These are phyloP conservation scores for Arthrobotrys megalospora DNA, from an alignment of 2,329 filamentous ascomycete genomes.

Conservation along the genomic window DNA sequence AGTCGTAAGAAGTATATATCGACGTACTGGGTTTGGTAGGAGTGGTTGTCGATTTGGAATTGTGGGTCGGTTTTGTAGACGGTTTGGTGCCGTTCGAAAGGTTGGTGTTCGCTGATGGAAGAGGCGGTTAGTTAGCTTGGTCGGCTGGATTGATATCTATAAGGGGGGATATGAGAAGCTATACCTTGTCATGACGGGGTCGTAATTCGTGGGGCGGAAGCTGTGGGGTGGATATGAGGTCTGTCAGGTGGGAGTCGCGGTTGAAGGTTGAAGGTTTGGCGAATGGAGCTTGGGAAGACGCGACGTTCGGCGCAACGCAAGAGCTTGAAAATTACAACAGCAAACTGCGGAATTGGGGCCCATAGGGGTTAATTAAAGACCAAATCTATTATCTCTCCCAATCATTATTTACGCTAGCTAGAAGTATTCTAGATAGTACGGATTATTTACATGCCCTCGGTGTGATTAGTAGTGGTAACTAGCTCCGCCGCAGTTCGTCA, in stretches of 20 bases:
- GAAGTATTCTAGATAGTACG: background rate
- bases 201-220: background rate
- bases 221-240: background rate
- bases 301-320: slow-evolving; percentile 38
- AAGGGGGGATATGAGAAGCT: background rate
- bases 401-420: too few species aligned
- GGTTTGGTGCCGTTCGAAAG: slow-evolving; percentile 53
- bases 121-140: background rate
- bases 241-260: slow-evolving; percentile 17
- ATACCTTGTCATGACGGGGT: slow-evolving; percentile 46
- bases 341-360: background rate
- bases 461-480: background rate
- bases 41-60: slow-evolving; percentile 70
- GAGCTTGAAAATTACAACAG: slow-evolving; percentile 22
- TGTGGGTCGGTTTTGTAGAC: slow-evolving; percentile 59
- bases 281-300: slow-evolving; percentile 37
- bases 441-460: background rate
- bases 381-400: too few species aligned
- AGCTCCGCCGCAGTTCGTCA: slow-evolving; percentile 63
- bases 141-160: background rate
- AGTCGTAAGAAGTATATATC: slow-evolving; percentile 98
- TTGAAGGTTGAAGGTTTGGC: slow-evolving; percentile 19
- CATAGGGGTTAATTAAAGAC: too few species aligned
- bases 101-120: slow-evolving; percentile 33
- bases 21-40: slow-evolving; percentile 95